Evolutionary conservation across 2,329 filamentous ascomycete genomes (phyloP), one percentile per base, ranked within the genome.

Genomic region (Fusarium verticillioides): DNA sequence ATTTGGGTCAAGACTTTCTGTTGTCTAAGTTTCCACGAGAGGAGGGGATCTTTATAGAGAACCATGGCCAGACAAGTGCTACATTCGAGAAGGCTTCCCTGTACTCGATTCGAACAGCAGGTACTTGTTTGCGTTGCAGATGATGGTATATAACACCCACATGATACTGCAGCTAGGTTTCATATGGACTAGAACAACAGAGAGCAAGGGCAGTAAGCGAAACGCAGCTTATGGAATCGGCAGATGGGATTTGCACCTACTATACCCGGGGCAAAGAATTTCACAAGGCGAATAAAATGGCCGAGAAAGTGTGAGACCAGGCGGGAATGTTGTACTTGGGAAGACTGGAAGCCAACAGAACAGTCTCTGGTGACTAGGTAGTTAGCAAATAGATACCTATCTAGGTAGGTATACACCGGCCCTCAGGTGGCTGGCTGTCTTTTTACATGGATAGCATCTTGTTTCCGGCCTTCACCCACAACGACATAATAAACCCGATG

Each of bases 381-480:
- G 34, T 36, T 34, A 34, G 32, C 12, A 42, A n/a, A n/a, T 18
- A 36, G 16, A 16, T 44, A 26, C 16, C n/a, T 42, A 46, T 30
- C 21, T 54, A 46, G 43, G 43, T 46, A 34, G 43, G 43, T 46
- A 34, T n/a, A 47, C 43, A 37, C 21, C 26, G 19, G 63, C 30
- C 28, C 28, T 19, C n/a, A 60, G 5, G 16, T 50, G 47, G 36
- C 34, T 36, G 34, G 34, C 23, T 30, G 12, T 26, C 7, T 12
- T 26, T 58, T 58, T 73, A 77, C 57, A 62, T 54, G 13, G 42
- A 58, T 47, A 75, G 30, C 42, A 73, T 66, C 53, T 67, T 76
- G 46, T 75, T 69, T 30, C 83, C 84, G 52, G 86, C 85, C 75
- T 82, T 82, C 58, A 86, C 59, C 77, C 82, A 87, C 54, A 87